Base-by-base conservation (phyloP, 768 basidiomycete species). In the Lentinula raphanica region DNA sequence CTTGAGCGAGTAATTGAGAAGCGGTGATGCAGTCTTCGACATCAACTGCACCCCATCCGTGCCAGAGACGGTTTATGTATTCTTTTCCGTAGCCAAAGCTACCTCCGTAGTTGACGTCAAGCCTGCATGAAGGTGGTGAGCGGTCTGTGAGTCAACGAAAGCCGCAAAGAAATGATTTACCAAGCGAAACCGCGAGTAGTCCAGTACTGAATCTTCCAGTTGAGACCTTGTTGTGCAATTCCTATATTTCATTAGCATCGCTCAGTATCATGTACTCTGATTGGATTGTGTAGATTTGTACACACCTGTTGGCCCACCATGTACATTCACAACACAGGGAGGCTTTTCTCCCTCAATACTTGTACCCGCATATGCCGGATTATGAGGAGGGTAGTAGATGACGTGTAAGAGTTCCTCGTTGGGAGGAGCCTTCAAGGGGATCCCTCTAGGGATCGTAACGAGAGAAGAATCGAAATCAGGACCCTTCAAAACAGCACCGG, bases 31-130 rank as follows among this genome's bases (percentile, higher is more conserved):
- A 82, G 65, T 94, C 92, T 19, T 79, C 71, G 1, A 87, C 79
- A 63, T 94, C 92, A 7, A 85, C 79, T 13, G 90, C 62, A 3
- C 90, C 92, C 92, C 92, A 94, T 12, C 81, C 71, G 5, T 76
- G 79, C 38, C 74, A 73, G 3, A 93, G 81, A 15, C 86, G 79
- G 54, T 79, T 77, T 58, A 80, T 81, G 66, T 90, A 92, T 44
- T 74, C 71, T 3, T 87, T 79, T 0, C 91, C 91, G 64, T 86
- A 90, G 0, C 89, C 85, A 4, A 82, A 82, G 0, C 87, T 88
- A 0, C 90, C 92, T 1, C 88, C 80, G 59, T 90, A 87, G 63
- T 92, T 87, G 42, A 93, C 88, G 55, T 88, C 87, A 35, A 88
- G 63, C 81, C 87, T 84, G 58, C 49, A 35, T 19, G 25, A 8